Evolutionary conservation across 176 grass and related monocot genomes (phyloP), one percentile per base, ranked within the genome.

Genomic region (Eragrostis curvula): DNA sequence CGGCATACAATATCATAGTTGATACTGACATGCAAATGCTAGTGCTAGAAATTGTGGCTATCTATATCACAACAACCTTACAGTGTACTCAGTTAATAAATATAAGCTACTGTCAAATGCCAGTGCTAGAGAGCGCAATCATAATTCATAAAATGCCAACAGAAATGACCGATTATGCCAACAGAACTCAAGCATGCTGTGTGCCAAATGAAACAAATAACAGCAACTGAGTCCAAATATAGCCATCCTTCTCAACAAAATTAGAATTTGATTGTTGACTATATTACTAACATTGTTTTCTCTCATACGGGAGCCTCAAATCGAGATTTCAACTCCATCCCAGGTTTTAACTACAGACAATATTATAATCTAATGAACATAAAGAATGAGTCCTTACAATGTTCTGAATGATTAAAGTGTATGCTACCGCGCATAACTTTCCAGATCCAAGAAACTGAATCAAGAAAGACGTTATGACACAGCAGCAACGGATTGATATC

Each of bases 401-500:
- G 27, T 21, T 47, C 17, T 8, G 55, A 42, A 36, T 23, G 15
- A 44, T 12, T 1, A 1, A 13, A 18, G 18, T 88, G 72, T 82
- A 91, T 85, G 78, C 71, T 72, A 82, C 67, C 82, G 81, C 16
- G 82, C 68, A 91, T 82, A 81, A 71, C 81, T 24, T 68, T 44
- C 68, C 39, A 74, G 68, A 82, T 82, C 66, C 88, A 86, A 82
- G 17, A 39, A 84, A 51, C 20, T 41, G 57, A 74, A 81, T 63
- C 32, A 15, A 65, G 73, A 68, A 68, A 70, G 16, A 83, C n/a
- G 50, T 30, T 1, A 41, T 60, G 53, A 66, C 85, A 25, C 55
- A 10, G 48, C 69, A 83, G 81, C 89, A 87, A 87, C 80, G 53
- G 56, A 71, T 91, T 87, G 12, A 66, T 91, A 5, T 87, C 25